Evolutionary conservation across 2,329 filamentous ascomycete genomes (phyloP).

Genomic region (Trichoderma gracile): DNA sequence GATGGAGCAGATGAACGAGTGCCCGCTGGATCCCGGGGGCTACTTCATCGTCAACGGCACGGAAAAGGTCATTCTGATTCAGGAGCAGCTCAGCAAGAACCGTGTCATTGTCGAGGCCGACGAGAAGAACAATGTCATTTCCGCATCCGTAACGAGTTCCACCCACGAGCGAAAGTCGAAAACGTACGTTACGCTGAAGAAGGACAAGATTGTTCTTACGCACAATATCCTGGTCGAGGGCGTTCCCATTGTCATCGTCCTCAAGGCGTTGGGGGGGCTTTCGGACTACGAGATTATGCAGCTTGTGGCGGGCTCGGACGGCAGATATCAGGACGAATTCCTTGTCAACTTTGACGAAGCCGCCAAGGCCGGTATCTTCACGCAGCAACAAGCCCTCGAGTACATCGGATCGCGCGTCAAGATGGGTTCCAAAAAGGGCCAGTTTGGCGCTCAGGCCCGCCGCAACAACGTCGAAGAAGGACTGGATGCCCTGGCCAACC

Average conservation of each 20-base stretch:
- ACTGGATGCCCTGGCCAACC: conserved; percentile 85
- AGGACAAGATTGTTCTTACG: conserved; percentile 82
- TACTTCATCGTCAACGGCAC: conserved; percentile 98
- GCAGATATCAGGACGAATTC: conserved; percentile 90
- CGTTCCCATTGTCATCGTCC: conserved; percentile 88
- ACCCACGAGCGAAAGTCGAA: conserved; percentile 98
- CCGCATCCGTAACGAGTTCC: conserved; percentile 95
- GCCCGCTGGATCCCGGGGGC: conserved; percentile 90
- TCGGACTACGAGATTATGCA: conserved; percentile 94
- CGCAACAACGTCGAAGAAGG: conserved; percentile 89
- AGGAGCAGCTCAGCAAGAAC: conserved; percentile 99
- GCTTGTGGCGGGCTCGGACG: conserved; percentile 84
- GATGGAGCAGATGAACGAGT: conserved; percentile 93
- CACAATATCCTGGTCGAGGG: conserved; percentile 94
- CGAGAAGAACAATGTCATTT: conserved; percentile 87
- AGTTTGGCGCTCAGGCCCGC: conserved; percentile 56
- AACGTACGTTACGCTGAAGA: conserved; percentile 92
- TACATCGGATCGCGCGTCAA: conserved; percentile 87
- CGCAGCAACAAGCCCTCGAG: conserved; percentile 92
- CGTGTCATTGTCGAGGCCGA: conserved; percentile 95
- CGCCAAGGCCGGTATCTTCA: conserved; percentile 79
- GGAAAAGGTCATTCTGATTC: conserved; percentile 97
- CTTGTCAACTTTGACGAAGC: conserved; percentile 93
- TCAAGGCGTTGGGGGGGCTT: conserved; percentile 91
- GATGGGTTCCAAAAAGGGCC: conserved; percentile 70